phyloP scores from a whole-genome alignment of 306 rosid species.

The Cicer chorassanicum region DNA sequence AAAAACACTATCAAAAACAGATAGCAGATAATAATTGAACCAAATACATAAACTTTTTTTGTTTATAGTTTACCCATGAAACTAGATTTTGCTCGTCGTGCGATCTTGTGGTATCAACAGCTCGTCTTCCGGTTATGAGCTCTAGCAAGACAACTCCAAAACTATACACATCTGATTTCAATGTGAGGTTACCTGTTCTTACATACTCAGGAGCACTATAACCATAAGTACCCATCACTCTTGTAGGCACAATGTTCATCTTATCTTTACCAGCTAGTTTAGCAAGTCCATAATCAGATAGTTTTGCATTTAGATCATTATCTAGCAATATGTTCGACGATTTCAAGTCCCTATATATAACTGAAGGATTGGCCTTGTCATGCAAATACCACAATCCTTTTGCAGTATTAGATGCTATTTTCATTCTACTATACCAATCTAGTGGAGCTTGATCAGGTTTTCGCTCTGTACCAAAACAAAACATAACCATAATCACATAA shows the following conservation, averaged over 20 bases:
- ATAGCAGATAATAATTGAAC: neutral
- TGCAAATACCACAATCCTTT: constrained; percentile 88
- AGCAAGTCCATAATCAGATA: constrained; percentile 79
- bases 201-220: constrained; percentile 88
- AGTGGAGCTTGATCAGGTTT: constrained; percentile 51
- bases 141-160: constrained; percentile 86
- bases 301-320: constrained; percentile 63
- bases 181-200: constrained; percentile 67
- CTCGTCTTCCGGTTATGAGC: constrained; percentile 84
- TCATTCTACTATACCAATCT: constrained; percentile 78
- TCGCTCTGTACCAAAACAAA: constrained; percentile 49
- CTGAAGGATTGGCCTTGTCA: constrained; percentile 73
- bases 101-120: constrained; percentile 72
- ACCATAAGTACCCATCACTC: constrained; percentile 85
- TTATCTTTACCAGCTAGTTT: constrained; percentile 68
- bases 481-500: constrained; percentile 7
- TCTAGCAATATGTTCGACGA: constrained; percentile 77
- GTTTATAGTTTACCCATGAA: constrained; percentile 65
- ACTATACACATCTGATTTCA: constrained; percentile 85
- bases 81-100: constrained; percentile 83
- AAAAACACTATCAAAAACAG: constrained; percentile 4
- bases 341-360: constrained; percentile 75
- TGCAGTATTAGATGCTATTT: constrained; percentile 71
- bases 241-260: constrained; percentile 57
- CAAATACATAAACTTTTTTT: no score